These are phyloP conservation scores for Xylariales sp. DNA, from an alignment of 2,329 filamentous ascomycete genomes.

Conservation along the genomic window DNA sequence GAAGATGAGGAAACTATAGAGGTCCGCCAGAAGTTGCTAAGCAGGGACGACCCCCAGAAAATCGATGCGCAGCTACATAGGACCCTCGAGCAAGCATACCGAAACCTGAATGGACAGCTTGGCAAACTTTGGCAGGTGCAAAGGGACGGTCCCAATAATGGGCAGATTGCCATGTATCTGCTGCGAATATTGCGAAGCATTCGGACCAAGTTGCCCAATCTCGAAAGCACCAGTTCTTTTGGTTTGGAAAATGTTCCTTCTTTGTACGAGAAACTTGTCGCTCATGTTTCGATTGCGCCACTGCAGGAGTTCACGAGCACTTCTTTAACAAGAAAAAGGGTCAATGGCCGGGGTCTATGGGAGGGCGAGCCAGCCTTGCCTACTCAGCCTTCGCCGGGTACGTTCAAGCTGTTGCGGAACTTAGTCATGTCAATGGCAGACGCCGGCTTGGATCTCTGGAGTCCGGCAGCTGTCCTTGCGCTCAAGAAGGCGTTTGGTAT, in stretches of 20 bases:
- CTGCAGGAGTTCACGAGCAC: conserved; percentile 43
- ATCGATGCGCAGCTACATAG: conserved; percentile 56
- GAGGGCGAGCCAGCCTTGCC: conserved; percentile 73
- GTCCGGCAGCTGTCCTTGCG: conserved; percentile 55
- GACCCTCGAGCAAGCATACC: conserved; percentile 53
- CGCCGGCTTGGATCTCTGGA: conserved; percentile 78
- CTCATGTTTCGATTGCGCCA: conserved; percentile 43
- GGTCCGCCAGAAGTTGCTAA: conserved; percentile 61
- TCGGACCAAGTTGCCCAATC: conserved; percentile 57
- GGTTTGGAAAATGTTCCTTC: conserved; percentile 56
- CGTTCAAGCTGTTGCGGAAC: conserved; percentile 67
- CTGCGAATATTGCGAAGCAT: conserved; percentile 72
- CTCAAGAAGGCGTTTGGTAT: conserved; percentile 56
- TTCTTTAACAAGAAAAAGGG: conserved; percentile 38
- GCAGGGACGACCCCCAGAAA: conserved; percentile 64
- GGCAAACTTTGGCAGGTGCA: conserved; percentile 43
- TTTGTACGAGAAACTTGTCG: conserved; percentile 59
- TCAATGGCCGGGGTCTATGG: conserved; percentile 69
- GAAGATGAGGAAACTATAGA: conserved; percentile 70
- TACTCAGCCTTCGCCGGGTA: conserved; percentile 68
- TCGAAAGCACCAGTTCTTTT: conserved; percentile 47
- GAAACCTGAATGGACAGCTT: conserved; percentile 53
- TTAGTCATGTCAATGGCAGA: conserved; percentile 64
- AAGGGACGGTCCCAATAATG: conserved; percentile 41
- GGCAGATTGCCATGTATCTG: conserved; percentile 58